A percentile compares a stretch with the other conserved stretches of the same genome.
Evolutionary conservation across 2,329 filamentous ascomycete species (phyloP).

Genomic region (Penicillium sp.): DNA sequence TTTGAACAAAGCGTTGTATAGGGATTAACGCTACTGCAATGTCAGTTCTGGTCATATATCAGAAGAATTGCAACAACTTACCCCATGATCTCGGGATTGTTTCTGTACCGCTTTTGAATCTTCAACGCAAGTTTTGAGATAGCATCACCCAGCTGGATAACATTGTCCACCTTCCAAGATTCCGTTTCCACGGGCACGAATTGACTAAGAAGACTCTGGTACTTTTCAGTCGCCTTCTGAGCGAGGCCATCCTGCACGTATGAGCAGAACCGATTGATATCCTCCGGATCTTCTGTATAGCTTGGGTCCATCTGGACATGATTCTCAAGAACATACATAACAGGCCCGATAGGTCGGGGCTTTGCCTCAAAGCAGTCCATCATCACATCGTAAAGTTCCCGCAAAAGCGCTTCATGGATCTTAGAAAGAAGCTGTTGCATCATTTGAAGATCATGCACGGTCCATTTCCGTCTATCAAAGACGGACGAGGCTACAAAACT

Average conservation of each 20-base stretch:
- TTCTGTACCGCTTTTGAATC: constrained; percentile 88
- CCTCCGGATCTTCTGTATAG: constrained; percentile 69
- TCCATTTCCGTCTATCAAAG: constrained; percentile 65
- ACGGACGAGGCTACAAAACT: constrained; percentile 49
- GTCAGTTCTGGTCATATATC: constrained; percentile 26
- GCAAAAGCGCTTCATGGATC: constrained; percentile 76
- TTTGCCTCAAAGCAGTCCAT: constrained; percentile 89
- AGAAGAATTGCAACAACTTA: constrained; percentile 48
- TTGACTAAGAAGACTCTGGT: constrained; percentile 73
- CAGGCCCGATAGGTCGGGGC: constrained; percentile 72
- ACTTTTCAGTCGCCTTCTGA: constrained; percentile 73
- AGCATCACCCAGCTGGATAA: constrained; percentile 82
- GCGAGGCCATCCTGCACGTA: constrained; percentile 71
- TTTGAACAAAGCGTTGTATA: constrained; percentile 74
- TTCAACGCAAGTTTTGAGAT: constrained; percentile 82
- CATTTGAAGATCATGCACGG: constrained; percentile 63
- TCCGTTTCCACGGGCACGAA: constrained; percentile 77
- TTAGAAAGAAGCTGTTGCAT: constrained; percentile 74
- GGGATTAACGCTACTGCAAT: constrained; percentile 54
- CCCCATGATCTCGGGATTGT: constrained; percentile 84
- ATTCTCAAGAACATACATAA: constrained; percentile 76
- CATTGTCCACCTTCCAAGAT: constrained; percentile 86
- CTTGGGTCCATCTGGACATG: constrained; percentile 77
- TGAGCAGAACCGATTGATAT: constrained; percentile 68
- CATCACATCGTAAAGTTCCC: constrained; percentile 84